phyloP scores from a whole-genome alignment of 228 moss, liverwort and hornwort genomes.

The Sphagnum magellanicum region DNA sequence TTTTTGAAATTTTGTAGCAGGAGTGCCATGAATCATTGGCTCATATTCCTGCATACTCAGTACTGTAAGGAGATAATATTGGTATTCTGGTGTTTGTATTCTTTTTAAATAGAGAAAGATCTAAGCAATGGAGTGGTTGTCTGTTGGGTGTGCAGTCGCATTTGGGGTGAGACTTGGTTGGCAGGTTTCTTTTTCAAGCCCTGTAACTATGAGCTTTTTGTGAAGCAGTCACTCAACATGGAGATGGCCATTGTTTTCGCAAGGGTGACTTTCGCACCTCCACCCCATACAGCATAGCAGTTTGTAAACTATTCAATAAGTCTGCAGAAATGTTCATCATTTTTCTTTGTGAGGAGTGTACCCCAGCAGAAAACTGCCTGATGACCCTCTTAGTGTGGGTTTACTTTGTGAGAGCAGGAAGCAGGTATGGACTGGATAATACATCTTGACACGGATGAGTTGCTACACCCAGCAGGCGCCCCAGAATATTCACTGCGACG shows the following conservation, averaged over 20 bases:
- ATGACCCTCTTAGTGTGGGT: neutral
- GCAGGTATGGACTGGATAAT: slow-evolving; percentile 96
- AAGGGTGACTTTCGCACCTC: slow-evolving; percentile 29
- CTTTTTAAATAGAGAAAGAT: neutral
- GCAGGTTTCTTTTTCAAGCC: slow-evolving; percentile 95
- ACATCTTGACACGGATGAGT: slow-evolving; percentile 95
- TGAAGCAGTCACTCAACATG: slow-evolving; percentile 99
- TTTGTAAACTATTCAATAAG: too few species aligned
- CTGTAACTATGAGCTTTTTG: slow-evolving; percentile 98
- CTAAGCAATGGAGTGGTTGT: neutral
- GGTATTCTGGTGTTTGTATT: neutral
- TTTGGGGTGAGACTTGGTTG: slow-evolving; percentile 99
- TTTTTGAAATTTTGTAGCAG: too few species aligned
- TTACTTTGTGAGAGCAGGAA: slow-evolving; percentile 34
- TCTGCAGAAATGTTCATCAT: too few species aligned
- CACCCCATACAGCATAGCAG: neutral
- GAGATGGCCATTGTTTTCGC: slow-evolving; percentile 99
- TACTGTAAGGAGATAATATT: too few species aligned
- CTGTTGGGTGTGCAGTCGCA: slow-evolving; percentile 67
- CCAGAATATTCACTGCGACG: slow-evolving; percentile 85
- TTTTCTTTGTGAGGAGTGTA: too few species aligned
- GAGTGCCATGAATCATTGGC: too few species aligned
- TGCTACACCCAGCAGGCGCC: slow-evolving; percentile 92
- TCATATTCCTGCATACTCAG: too few species aligned
- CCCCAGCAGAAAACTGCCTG: neutral